Percentiles rank a stretch among this genome's conserved stretches.
These are phyloP conservation scores for Claviceps sp. DNA, from an alignment of 2,329 filamentous ascomycete genomes.

Conservation along the genomic window DNA sequence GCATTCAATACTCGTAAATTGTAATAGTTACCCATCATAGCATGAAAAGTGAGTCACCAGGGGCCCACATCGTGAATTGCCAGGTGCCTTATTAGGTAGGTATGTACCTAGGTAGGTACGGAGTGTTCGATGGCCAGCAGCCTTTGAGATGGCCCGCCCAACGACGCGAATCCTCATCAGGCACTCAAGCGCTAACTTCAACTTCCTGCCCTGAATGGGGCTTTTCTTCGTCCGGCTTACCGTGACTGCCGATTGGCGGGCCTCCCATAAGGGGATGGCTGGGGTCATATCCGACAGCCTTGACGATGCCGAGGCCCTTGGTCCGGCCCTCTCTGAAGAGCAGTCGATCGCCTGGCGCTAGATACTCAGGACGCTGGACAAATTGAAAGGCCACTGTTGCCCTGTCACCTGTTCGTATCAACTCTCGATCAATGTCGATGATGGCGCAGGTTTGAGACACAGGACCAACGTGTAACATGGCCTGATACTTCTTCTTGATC, in stretches of 20 bases:
- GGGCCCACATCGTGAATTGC: too few relatives aligned
- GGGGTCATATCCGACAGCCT: conserved; percentile 76
- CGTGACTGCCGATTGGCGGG: neutral
- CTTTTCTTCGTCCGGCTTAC: conserved; percentile 1
- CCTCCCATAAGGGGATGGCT: conserved; percentile 26
- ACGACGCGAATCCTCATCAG: neutral
- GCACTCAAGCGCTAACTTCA: conserved; percentile 2
- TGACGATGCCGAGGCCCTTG: conserved; percentile 91
- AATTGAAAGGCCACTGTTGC: conserved; percentile 91
- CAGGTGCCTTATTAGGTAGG: too few relatives aligned
- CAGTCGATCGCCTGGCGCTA: conserved; percentile 76
- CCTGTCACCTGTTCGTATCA: conserved; percentile 88
- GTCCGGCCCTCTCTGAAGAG: conserved; percentile 90
- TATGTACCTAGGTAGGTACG: too few relatives aligned
- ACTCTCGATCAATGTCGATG: conserved; percentile 92
- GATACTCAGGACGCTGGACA: conserved; percentile 84
- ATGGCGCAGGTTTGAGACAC: conserved; percentile 94
- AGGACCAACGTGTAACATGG: conserved; percentile 93
- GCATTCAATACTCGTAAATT: too few relatives aligned
- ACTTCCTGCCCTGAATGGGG: neutral
- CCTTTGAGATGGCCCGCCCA: neutral
- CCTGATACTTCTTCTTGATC: conserved; percentile 93
- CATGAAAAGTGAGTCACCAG: too few relatives aligned
- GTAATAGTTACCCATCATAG: too few relatives aligned
- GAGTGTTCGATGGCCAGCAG: too few relatives aligned